These are phyloP conservation scores for Claviceps humidiphila DNA, from an alignment of 2,329 filamentous ascomycete genomes.

Conservation along the genomic window DNA sequence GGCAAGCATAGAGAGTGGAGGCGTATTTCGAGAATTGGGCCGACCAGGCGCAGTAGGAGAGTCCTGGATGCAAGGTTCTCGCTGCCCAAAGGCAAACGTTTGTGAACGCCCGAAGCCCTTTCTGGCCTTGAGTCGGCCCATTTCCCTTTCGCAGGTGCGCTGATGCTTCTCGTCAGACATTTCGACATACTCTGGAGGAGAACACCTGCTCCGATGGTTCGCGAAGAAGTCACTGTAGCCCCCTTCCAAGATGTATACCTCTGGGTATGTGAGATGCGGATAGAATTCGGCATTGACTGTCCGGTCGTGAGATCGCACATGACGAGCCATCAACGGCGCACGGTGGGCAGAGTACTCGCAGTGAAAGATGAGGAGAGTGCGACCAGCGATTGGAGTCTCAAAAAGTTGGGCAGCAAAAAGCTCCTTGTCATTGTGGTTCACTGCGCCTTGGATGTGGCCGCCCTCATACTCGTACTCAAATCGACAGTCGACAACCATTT, in stretches of 20 bases:
- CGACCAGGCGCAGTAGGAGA: conserved; percentile 45
- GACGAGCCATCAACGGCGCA: conserved; percentile 90
- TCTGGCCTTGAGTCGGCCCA: conserved; percentile 83
- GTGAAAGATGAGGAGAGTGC: conserved; percentile 80
- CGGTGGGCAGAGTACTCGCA: conserved; percentile 98
- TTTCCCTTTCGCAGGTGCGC: conserved; percentile 83
- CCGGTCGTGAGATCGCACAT: conserved; percentile 80
- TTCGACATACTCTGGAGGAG: conserved; percentile 89
- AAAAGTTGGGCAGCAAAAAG: conserved; percentile 70
- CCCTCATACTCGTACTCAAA: conserved; percentile 99
- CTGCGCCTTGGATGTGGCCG: conserved; percentile 81
- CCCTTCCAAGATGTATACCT: conserved; percentile 92
- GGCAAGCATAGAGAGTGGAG: conserved; percentile 29
- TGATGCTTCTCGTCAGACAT: conserved; percentile 91
- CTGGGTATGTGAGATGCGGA: conserved; percentile 82
- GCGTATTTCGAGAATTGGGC: conserved; percentile 23
- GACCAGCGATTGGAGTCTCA: conserved; percentile 47
- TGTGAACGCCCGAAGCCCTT: conserved; percentile 77
- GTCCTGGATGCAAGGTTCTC: conserved; percentile 39
- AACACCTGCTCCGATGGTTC: conserved; percentile 67
- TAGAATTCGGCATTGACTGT: conserved; percentile 75
- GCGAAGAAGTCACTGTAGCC: conserved; percentile 91
- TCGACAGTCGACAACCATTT: conserved; percentile 86
- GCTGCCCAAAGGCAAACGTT: conserved; percentile 88
- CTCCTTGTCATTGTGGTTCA: conserved; percentile 98